Evolutionary conservation across 164 flowering plant genomes (phyloP).

Genomic region (Berberis thunbergii): DNA sequence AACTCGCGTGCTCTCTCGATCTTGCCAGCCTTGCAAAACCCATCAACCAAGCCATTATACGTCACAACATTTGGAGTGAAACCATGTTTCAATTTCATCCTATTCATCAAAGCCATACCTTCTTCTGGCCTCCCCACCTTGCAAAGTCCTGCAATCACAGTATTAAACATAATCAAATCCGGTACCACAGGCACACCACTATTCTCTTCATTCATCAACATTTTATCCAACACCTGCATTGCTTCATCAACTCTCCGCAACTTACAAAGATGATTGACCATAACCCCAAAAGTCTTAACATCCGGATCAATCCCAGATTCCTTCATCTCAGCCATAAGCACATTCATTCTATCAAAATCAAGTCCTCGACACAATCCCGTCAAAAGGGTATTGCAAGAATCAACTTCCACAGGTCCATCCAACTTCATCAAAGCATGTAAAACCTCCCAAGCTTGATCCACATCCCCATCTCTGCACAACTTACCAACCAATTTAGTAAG

Average conservation of each 20-base stretch:
- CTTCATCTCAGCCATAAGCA: slow-evolving; percentile 54
- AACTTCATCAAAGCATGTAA: slow-evolving; percentile 34
- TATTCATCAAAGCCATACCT: slow-evolving; percentile 40
- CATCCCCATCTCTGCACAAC: slow-evolving; percentile 34
- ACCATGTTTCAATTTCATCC: slow-evolving; percentile 30
- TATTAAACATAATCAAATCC: slow-evolving; percentile 53
- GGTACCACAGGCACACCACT: slow-evolving; percentile 28
- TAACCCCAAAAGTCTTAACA: slow-evolving; percentile 57
- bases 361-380: slow-evolving; percentile 33
- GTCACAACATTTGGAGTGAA: slow-evolving; percentile 48
- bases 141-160: slow-evolving; percentile 78
- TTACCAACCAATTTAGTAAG: slow-evolving; percentile 36
- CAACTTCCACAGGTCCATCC: slow-evolving; percentile 27
- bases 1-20: slow-evolving; percentile 43
- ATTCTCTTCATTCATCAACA: slow-evolving; percentile 24
- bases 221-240: slow-evolving; percentile 39
- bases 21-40: slow-evolving; percentile 68
- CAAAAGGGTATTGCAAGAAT: slow-evolving; percentile 61
- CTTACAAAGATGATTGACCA: slow-evolving; percentile 60
- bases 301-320: slow-evolving; percentile 42
- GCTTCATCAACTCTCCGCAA: slow-evolving; percentile 57
- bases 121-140: slow-evolving; percentile 73
- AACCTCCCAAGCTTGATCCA: slow-evolving; percentile 44
- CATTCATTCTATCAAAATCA: slow-evolving; percentile 46
- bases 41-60: slow-evolving; percentile 66